These are phyloP conservation scores for Pugionium dolabratum DNA, from an alignment of 345 rosid genomes.

Conservation along the genomic window DNA sequence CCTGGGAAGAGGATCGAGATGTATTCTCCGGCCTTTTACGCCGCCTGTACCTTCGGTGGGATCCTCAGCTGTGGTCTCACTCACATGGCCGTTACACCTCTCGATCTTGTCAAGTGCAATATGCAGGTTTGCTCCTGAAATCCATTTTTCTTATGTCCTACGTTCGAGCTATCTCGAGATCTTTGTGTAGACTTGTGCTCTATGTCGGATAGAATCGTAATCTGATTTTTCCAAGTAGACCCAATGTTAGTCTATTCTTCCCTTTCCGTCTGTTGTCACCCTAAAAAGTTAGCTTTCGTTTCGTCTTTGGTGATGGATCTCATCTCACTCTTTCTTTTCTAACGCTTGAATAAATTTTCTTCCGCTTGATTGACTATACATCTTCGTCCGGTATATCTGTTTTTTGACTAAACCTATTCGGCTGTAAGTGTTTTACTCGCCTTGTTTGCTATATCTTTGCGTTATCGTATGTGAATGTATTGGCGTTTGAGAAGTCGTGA, in stretches of 20 bases:
- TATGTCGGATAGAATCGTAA: neutral
- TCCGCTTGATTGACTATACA: neutral
- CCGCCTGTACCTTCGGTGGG: slow-evolving; percentile 89
- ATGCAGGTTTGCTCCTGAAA: slow-evolving; percentile 69
- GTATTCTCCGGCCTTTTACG: slow-evolving; percentile 88
- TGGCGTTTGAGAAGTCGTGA: no score
- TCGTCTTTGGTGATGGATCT: no score
- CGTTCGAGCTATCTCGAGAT: neutral
- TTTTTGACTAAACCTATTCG: no score
- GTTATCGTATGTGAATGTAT: neutral
- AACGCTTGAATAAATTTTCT: no score
- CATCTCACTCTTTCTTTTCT: no score
- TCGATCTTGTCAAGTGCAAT: slow-evolving; percentile 98
- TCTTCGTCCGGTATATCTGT: neutral
- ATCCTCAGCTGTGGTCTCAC: slow-evolving; percentile 94
- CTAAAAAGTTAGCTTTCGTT: no score
- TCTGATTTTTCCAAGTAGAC: no score
- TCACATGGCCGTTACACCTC: slow-evolving; percentile 95
- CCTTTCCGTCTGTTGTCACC: no score
- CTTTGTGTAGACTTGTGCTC: neutral
- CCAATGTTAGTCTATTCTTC: no score
- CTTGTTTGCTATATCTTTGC: neutral
- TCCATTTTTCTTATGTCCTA: neutral
- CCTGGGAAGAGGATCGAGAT: slow-evolving; percentile 71
- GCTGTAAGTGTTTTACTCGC: neutral